These are phyloP conservation scores for Yueomyces sp. DNA, from an alignment of 805 yeast genomes.

Conservation along the genomic window DNA sequence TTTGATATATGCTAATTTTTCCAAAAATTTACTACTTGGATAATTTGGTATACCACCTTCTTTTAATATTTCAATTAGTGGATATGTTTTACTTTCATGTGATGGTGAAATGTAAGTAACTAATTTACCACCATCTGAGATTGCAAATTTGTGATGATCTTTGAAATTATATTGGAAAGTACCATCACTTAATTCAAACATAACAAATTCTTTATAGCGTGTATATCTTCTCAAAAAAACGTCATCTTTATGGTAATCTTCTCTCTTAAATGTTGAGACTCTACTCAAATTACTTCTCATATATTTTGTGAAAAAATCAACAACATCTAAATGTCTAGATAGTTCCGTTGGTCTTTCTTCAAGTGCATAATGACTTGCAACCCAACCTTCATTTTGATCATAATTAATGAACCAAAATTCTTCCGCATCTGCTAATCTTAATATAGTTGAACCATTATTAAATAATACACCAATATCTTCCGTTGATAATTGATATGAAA, in stretches of 20 bases:
- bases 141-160: conserved; percentile 82
- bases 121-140: conserved; percentile 62
- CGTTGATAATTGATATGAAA: conserved; percentile 78
- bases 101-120: conserved; percentile 74
- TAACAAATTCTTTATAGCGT: conserved; percentile 59
- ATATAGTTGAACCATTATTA: conserved; percentile 65
- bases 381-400: conserved; percentile 36
- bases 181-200: conserved; percentile 86
- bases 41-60: conserved; percentile 35
- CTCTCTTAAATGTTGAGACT: conserved; percentile 36
- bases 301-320: conserved; percentile 71
- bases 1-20: conserved; percentile 44
- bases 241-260: conserved; percentile 38
- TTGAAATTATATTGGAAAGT: conserved; percentile 84
- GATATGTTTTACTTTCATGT: conserved; percentile 56
- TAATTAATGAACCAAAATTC: conserved; percentile 47
- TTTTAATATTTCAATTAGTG: conserved; percentile 35
- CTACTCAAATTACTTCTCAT: conserved; percentile 78
- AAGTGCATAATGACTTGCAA: conserved; percentile 30
- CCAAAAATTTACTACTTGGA: conserved; percentile 31
- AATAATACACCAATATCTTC: conserved; percentile 87
- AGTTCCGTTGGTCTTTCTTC: conserved; percentile 31
- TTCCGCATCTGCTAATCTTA: conserved; percentile 46
- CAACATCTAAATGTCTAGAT: conserved; percentile 61
- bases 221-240: conserved; percentile 68